phyloP scores from a whole-genome alignment of 345 rosid species.

The Isatis tinctoria region DNA sequence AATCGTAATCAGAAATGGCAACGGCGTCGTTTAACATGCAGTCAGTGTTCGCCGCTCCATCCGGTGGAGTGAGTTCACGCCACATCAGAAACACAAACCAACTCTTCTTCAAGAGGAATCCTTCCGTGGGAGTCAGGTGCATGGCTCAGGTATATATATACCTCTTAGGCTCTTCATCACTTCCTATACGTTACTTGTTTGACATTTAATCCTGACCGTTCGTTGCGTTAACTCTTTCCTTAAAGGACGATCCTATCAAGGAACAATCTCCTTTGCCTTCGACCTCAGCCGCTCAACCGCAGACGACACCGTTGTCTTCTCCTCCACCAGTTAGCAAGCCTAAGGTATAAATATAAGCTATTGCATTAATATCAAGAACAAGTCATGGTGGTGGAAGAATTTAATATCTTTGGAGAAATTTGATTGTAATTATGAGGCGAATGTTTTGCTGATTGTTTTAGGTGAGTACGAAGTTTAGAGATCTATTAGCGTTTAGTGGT shows the following conservation, averaged over 20 bases:
- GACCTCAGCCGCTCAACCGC: conserved; percentile 6
- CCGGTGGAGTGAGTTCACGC: conserved; percentile 6
- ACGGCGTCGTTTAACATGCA: conserved; percentile 36
- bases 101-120: conserved; percentile 28
- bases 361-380: neutral
- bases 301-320: conserved; percentile 7
- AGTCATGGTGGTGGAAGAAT: neutral
- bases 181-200: neutral
- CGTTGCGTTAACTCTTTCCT: neutral
- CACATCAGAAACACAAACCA: conserved; percentile 24
- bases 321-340: conserved; percentile 30
- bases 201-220: neutral
- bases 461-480: conserved; percentile 55
- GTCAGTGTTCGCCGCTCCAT: conserved; percentile 36
- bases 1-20: conserved; percentile 30
- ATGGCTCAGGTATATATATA: conserved; percentile 35
- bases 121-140: conserved; percentile 34
- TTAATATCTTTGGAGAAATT: neutral
- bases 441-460: neutral
- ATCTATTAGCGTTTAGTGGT: conserved; percentile 67
- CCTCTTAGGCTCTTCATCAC: neutral
- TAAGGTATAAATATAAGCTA: conserved; percentile 6
- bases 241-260: conserved; percentile 20
- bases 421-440: neutral
- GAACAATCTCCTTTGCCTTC: conserved; percentile 9